Conservation (phyloP, 2,329 filamentous ascomycete species). For the Cephalotrichum gorgonifer region DNA sequence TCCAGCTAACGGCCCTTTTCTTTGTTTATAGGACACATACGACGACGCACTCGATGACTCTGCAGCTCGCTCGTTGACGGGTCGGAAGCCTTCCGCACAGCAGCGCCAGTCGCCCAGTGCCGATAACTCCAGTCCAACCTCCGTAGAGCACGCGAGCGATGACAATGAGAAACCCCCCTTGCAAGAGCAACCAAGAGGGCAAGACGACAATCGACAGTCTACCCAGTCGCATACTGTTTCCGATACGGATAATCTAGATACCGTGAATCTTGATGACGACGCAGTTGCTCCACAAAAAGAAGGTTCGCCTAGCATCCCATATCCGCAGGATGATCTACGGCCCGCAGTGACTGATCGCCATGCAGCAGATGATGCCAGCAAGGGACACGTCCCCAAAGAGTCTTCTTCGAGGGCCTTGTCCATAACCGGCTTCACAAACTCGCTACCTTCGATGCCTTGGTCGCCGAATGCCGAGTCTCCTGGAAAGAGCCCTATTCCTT, state of each 20-base stretch:
- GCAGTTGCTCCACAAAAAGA: constrained; percentile 21
- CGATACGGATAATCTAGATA: constrained; percentile 37
- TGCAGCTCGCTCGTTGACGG: constrained; percentile 55
- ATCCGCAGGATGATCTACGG: not conserved
- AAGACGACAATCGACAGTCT: constrained; percentile 1
- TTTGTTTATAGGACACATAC: constrained; percentile 54
- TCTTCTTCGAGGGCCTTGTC: constrained; percentile 47
- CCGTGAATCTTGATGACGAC: constrained; percentile 60
- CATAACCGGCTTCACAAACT: constrained; percentile 60
- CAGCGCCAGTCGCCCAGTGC: not conserved
- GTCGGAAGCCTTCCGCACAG: constrained; percentile 25
- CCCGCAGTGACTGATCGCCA: constrained; percentile 6
- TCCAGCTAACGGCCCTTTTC: too few species aligned
- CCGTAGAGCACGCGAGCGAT: constrained; percentile 4
- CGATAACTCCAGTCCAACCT: constrained; percentile 6
- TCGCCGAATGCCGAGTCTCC: constrained; percentile 44
- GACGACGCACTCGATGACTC: constrained; percentile 68
- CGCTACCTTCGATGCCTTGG: constrained; percentile 65
- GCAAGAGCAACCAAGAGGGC: not conserved
- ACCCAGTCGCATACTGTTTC: constrained; percentile 27
- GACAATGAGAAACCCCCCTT: constrained; percentile 6
- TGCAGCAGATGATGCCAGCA: constrained; percentile 7
- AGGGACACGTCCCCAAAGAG: constrained; percentile 16
- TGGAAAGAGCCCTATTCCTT: constrained; percentile 31
- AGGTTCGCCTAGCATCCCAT: constrained; percentile 16